Base-by-base conservation (phyloP, 352 stramenopile genomes). In the Globisporangium spiculum region DNA sequence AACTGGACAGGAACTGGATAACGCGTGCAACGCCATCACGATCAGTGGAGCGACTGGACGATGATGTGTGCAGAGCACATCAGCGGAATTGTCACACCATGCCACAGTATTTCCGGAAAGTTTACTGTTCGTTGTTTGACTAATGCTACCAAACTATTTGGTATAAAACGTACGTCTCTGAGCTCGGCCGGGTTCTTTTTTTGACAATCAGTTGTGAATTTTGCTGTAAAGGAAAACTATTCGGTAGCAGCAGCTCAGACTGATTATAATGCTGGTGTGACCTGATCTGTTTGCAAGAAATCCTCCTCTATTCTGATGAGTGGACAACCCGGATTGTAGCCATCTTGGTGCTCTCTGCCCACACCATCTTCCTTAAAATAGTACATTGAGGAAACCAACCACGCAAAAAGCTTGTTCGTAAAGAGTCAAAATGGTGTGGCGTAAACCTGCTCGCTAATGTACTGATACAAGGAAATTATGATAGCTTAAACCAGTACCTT, bases 41-140 rank as follows among this genome's bases (percentile, higher is more conserved):
- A 54, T 18, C 7, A 27, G 20, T 26, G 27, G 27, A 26, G n/a
- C 48, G 48, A 55, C 48, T 55, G 7, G 48, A 55, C 48, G 22
- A 55, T 54, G 20, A 22, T 26, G n/a, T 54, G 48, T 55, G 48
- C 48, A 55, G 48, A 55, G 10, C 48, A 27, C n/a, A 55, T 55
- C 48, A 55, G 48, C 48, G n/a, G 22, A 27, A 55, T 9, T 55
- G 48, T 55, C 48, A 22, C 48, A 55, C 10, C n/a, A 55, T 26
- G 8, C 18, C 8, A 32, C 2, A 32, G 27, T 22, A 27, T 24
- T 55, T 16, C 48, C 9, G n/a, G n/a, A 8, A 22, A 18, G 27
- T 32, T 27, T 55, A 7, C n/a, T 18, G 20, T 9, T 50, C 41
- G 41, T 7, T 10, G 5, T 50, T 41, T 52, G 44, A 7, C 44